Evolutionary conservation across 2,329 filamentous ascomycete genomes (phyloP).

Genomic region (Simplicillium sp.): DNA sequence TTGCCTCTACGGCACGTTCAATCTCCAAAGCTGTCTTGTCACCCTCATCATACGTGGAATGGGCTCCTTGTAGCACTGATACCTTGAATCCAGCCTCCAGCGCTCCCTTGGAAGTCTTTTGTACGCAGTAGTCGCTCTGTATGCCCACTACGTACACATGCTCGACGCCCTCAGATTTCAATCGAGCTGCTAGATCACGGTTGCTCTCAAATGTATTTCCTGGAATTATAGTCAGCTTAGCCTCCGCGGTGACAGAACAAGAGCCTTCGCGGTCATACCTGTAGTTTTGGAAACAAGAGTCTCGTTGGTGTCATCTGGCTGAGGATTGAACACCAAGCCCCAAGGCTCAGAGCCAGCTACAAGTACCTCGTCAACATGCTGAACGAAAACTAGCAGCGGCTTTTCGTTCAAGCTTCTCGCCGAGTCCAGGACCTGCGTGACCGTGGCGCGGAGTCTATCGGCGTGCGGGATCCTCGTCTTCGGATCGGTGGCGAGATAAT

Average conservation of each 20-base stretch:
- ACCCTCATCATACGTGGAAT: conserved; percentile 18
- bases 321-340: conserved; percentile 18
- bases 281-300: conserved; percentile 17
- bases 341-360: conserved; percentile 15
- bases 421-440: conserved; percentile 11
- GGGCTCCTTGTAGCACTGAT: conserved; percentile 17
- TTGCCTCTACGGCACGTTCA: conserved; percentile 16
- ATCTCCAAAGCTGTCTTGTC: conserved; percentile 14
- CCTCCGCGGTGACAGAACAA: not conserved
- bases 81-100: conserved; percentile 18
- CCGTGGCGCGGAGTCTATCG: conserved; percentile 13
- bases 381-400: conserved; percentile 16
- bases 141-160: conserved; percentile 18
- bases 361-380: conserved; percentile 18
- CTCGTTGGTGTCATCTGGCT: conserved; percentile 10
- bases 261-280: conserved; percentile 8
- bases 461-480: conserved; percentile 15
- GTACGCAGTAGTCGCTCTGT: conserved; percentile 22
- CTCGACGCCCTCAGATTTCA: conserved; percentile 13
- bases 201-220: conserved; percentile 20
- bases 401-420: conserved; percentile 10
- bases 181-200: conserved; percentile 13
- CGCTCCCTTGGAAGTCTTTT: conserved; percentile 15
- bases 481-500: conserved; percentile 15
- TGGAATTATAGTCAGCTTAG: conserved; percentile 4